These are phyloP conservation scores for Fomitopsis pulvina DNA, from an alignment of 768 basidiomycete species.

Conservation along the genomic window DNA sequence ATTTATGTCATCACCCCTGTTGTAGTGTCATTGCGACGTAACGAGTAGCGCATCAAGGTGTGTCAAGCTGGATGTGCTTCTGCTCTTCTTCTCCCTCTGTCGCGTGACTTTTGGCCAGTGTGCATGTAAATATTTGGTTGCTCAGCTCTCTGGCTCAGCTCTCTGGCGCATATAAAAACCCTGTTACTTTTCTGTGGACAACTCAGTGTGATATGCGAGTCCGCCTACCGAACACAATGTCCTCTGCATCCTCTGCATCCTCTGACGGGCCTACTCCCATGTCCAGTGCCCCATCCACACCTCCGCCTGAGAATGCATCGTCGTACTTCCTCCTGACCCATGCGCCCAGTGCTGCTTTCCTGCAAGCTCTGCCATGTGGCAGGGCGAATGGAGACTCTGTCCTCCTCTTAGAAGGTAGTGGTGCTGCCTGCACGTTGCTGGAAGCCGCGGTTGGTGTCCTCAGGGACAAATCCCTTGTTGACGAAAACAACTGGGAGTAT, in stretches of 20 bases:
- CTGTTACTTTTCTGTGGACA: background rate
- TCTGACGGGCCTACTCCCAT: conserved; percentile 5
- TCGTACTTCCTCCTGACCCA: conserved; percentile 13
- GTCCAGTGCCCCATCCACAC: conserved; percentile 12
- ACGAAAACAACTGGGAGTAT: conserved; percentile 11
- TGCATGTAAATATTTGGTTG: conserved; percentile 5
- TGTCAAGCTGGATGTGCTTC: too few relatives aligned
- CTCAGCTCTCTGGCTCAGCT: too few relatives aligned
- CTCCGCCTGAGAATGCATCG: conserved; percentile 7
- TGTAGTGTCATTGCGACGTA: too few relatives aligned
- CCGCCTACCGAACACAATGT: conserved; percentile 2
- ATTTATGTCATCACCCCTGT: too few relatives aligned
- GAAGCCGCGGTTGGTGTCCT: conserved; percentile 12
- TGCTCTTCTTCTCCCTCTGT: background rate
- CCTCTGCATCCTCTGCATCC: conserved; percentile 11
- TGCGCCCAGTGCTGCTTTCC: conserved; percentile 9
- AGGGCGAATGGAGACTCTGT: conserved; percentile 15
- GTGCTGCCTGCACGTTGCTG: conserved; percentile 9
- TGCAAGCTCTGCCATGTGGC: conserved; percentile 11
- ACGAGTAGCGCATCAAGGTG: too few relatives aligned
- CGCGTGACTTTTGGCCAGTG: background rate
- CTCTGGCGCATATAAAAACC: conserved; percentile 5
- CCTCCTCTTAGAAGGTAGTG: conserved; percentile 14
- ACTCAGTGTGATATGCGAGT: background rate
- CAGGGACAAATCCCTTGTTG: conserved; percentile 9